A percentile compares a stretch with the other conserved stretches of the same genome.
Conservation (phyloP, 83 land plant species). For the Picea abies region DNA sequence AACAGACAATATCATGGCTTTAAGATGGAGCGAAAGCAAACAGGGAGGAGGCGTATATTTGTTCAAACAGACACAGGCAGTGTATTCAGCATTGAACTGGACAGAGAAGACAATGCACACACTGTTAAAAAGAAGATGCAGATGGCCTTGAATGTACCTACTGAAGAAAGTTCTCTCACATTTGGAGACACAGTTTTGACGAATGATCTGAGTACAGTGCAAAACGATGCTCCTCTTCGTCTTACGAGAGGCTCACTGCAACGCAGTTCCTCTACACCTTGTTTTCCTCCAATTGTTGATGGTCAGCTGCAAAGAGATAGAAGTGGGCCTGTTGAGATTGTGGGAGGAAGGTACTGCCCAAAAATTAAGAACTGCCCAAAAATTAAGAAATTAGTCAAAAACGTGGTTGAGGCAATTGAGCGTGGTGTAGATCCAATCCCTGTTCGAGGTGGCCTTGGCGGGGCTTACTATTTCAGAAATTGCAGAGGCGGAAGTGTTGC, state of each 20-base stretch:
- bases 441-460: constrained; percentile 74
- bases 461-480: constrained; percentile 71
- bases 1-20: constrained; percentile 28
- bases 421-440: constrained; percentile 63
- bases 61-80: constrained; percentile 70
- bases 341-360: constrained; percentile 50
- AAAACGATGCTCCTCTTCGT: constrained; percentile 54
- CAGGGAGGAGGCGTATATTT: constrained; percentile 57
- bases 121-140: constrained; percentile 73
- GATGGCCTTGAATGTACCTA: constrained; percentile 53
- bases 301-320: constrained; percentile 44
- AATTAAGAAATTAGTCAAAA: constrained; percentile 46
- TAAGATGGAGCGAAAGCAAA: constrained; percentile 26
- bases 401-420: constrained; percentile 48
- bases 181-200: constrained; percentile 64
- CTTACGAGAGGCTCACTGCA: constrained; percentile 45
- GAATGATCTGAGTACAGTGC: constrained; percentile 56
- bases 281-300: constrained; percentile 40
- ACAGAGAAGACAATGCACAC: constrained; percentile 62
- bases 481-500: constrained; percentile 57
- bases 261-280: constrained; percentile 76
- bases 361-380: too few species aligned
- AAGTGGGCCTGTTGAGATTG: constrained; percentile 62
- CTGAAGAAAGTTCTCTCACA: constrained; percentile 62
- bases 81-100: constrained; percentile 65